Percentiles rank a stretch among this genome's conserved stretches.
Conservation (phyloP, 2,329 filamentous ascomycete genomes). For the Phaeosphaeriaceae sp. region DNA sequence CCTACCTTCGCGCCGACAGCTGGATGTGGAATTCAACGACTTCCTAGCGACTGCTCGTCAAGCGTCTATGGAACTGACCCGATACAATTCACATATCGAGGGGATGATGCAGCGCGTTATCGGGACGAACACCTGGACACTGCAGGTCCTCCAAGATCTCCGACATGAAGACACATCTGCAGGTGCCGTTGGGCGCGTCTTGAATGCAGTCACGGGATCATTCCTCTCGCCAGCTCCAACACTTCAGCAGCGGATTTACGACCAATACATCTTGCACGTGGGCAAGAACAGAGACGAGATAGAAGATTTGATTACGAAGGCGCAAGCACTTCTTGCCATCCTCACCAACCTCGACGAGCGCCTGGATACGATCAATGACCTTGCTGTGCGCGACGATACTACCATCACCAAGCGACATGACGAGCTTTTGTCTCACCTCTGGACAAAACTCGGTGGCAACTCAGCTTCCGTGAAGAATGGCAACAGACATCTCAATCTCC, state of each 20-base stretch:
- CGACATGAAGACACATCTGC: constrained; percentile 50
- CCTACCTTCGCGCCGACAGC: constrained; percentile 72
- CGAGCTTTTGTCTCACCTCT: constrained; percentile 73
- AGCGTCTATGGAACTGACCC: constrained; percentile 72
- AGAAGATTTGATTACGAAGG: constrained; percentile 71
- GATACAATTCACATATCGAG: constrained; percentile 80
- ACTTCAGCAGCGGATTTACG: constrained; percentile 63
- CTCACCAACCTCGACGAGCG: constrained; percentile 74
- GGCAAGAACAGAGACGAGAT: constrained; percentile 75
- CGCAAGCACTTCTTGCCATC: constrained; percentile 70
- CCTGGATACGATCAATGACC: constrained; percentile 73
- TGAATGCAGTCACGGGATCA: constrained; percentile 62
- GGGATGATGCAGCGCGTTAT: constrained; percentile 77
- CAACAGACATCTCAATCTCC: constrained; percentile 68
- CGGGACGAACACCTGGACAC: constrained; percentile 78
- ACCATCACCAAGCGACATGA: constrained; percentile 67
- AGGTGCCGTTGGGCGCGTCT: constrained; percentile 52
- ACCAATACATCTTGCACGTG: constrained; percentile 80
- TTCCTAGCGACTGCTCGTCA: constrained; percentile 75
- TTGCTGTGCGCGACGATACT: constrained; percentile 70
- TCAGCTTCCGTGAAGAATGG: constrained; percentile 66
- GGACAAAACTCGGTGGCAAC: constrained; percentile 79
- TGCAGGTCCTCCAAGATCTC: constrained; percentile 72
- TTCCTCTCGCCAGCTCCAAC: constrained; percentile 56
- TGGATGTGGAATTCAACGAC: constrained; percentile 77